Evolutionary conservation across 148 eudicot species (phyloP), one percentile per base, ranked within the genome.

Genomic region (Cornus kousa): DNA sequence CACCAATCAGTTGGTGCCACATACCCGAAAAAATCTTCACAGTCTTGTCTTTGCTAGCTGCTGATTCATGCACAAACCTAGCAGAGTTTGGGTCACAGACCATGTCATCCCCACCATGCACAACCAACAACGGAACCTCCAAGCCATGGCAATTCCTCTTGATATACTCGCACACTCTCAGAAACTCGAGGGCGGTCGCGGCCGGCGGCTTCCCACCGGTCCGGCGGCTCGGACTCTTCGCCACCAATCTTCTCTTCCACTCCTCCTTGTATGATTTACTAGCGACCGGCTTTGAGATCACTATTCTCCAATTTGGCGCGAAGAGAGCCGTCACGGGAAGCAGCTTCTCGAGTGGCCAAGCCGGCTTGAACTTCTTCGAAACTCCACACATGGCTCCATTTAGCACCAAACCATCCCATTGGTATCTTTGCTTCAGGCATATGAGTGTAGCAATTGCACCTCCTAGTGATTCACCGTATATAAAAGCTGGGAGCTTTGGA

Each of bases 1-100:
- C 90, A n/a, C 90, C 90, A 35, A 88, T 85, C 81, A 83, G 72
- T 72, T 74, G 83, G 24, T 88, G 90, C 88, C 88, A 83, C 90
- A 85, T 83, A 13, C 84, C 88, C 1, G 37, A 50, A 23, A 77
- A 70, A 33, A 86, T 75, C 76, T 78, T 75, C 68, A 88, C 32
- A 32, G 68, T 81, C 80, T 88, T 85, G 65, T 88, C 90, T 74
- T 70, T 55, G 64, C 87, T 86, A 3, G 40, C 76, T 13, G 70
- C 90, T 28, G 76, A 57, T 48, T 83, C 80, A 57, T 80, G 80
- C 48, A 88, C 69, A 13, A 69, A 46, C 74, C 60, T 77, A 46
- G 90, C 88, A 17, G 87, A 81, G 20, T 78, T 74, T 2, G 84
- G 85, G 43, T 88, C 90, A 72, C 90, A 88, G 1, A 88, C 70